Evolutionary conservation across 164 flowering plant species (phyloP).

Genomic region (Dillenia turbinata): DNA sequence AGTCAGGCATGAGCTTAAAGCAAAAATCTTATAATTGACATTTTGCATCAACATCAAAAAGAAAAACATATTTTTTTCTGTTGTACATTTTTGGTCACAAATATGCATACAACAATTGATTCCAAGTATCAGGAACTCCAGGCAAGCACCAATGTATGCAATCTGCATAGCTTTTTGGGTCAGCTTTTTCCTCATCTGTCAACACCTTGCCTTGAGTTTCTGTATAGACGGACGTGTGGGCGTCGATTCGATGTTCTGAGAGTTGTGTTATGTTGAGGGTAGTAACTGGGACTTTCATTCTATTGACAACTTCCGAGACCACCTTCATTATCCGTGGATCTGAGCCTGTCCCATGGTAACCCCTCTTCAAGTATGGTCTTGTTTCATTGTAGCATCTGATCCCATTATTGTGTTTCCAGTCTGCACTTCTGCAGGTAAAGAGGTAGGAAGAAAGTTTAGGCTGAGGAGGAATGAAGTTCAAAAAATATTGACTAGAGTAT

Average conservation of each 20-base stretch:
- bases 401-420: slow-evolving; percentile 71
- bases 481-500: too few species aligned
- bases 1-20: too few species aligned
- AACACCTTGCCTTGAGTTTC: slow-evolving; percentile 64
- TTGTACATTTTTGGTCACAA: slow-evolving; percentile 27
- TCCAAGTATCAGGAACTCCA: slow-evolving; percentile 94
- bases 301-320: slow-evolving; percentile 33
- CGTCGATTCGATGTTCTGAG: slow-evolving; percentile 82
- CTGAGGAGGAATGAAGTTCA: too few species aligned
- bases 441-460: not conserved
- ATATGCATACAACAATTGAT: slow-evolving; percentile 53
- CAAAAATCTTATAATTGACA: not conserved
- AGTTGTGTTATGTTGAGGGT: slow-evolving; percentile 76
- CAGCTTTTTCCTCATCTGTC: slow-evolving; percentile 66
- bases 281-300: slow-evolving; percentile 76
- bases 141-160: slow-evolving; percentile 97
- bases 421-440: slow-evolving; percentile 51
- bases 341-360: slow-evolving; percentile 81
- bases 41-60: not conserved
- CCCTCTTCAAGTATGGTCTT: slow-evolving; percentile 54
- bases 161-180: slow-evolving; percentile 68
- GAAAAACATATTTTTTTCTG: not conserved
- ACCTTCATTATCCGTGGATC: slow-evolving; percentile 63
- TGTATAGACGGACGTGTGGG: slow-evolving; percentile 74
- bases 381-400: slow-evolving; percentile 83